Base-by-base conservation (phyloP, 2,329 filamentous ascomycete species). In the Curvularia eragrostidis region DNA sequence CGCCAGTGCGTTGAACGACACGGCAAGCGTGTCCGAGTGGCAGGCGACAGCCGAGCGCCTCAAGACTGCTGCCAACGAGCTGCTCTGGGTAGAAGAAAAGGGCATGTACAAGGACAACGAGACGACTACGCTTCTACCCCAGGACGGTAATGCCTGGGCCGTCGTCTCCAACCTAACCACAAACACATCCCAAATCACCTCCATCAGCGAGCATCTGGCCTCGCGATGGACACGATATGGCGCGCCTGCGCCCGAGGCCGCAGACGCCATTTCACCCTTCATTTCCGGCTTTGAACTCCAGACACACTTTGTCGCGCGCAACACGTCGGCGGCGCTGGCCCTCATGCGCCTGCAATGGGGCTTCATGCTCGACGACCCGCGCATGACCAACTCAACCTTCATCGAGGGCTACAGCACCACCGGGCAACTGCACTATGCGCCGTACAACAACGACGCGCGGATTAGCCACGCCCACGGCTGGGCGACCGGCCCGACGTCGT, bases 51-150 rank as follows among this genome's bases (percentile, higher is more conserved):
- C 81, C 7, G 72, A 72, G 2, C 61, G 70, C 3, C 78, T 86
- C 44, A 77, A 78, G 62, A 64, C 66, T 0, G 77, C 80, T 8
- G 84, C 84, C 24, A 80, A 83, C 43, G 66, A 68, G 10, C 74
- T 80, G 47, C 80, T 83, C 56, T 87, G 81, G 80, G 81, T 85
- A 60, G 62, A 73, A 0, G 52, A 68, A 1, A 76, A 76, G n/a
- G 81, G 81, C 24, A 78, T 84, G 59, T 84, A 87, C 74, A 78
- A 79, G 53, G 83, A 85, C 69, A 86, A 85, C 60, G 80, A 82
- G 36, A 81, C 80, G 0, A 82, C 79, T 1, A 78, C 79, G 0
- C 75, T 89, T 3, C 77, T 84, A 42, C 79, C 79, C 0, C 78
- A 81, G 66, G 79, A 81, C 60, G 79, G 78, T 23, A 81, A 81